Evolutionary conservation across 2,329 filamentous ascomycete genomes (phyloP), one percentile per base, ranked within the genome.

Genomic region (Exophiala spinifera): DNA sequence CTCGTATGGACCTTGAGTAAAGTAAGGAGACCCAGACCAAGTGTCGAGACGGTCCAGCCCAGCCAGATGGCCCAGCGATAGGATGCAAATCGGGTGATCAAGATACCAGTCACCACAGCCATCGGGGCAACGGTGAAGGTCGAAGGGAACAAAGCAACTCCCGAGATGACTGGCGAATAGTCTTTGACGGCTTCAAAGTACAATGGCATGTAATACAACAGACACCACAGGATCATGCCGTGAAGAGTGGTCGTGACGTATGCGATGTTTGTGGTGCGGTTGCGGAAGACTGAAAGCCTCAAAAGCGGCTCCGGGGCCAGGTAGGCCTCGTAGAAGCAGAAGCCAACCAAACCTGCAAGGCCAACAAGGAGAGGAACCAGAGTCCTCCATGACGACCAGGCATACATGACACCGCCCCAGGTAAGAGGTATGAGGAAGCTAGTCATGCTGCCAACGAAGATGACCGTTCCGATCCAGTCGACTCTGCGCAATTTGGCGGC

Each of bases 391-490:
- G 77, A 82, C 42, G 71, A 66, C 86, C 85, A 89, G 0, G 76
- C 64, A 64, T 86, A 88, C 70, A 84, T 80, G 7, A 86, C 76
- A 34, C 84, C 85, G 8, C 84, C 86, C 75, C 82, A 85, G 1
- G 82, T 84, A 3, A 87, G 65, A 0, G 82, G 80, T 42, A 86
- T 81, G 37, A 87, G 67, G 62, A 87, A 80, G 19, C 77, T 78
- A 0, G 82, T 82, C 11, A 77, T 74, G 13, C 79, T 79, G 11
- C 72, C 78, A 15, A 86, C 74, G 64, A 89, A 88, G 3, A 89
- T 64, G 1, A 79, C 59, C 3, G 79, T 77, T 1, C 86, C 86
- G 28, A 82, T 50, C 77, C 81, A 88, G 64, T 89, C 85, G 20
- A 88, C 77, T 6, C 76, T 74, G 25, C 69, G 70, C 3, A 82